A percentile compares a stretch with the other conserved stretches of the same genome.
phyloP scores from a whole-genome alignment of 1,284 basidiomycete genomes.

The Ustilago crameri region DNA sequence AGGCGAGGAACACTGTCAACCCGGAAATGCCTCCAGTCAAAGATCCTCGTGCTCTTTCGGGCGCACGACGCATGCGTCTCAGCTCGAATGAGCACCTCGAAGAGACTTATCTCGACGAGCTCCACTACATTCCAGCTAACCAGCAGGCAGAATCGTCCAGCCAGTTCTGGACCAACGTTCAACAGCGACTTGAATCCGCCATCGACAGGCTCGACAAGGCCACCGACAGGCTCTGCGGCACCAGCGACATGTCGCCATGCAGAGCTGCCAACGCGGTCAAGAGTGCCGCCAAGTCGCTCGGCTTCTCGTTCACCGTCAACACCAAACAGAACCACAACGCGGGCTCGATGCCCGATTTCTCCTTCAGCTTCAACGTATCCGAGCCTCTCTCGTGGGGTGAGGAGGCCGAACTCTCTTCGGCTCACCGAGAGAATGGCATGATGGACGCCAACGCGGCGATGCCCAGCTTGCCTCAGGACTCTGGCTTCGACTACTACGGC shows the following conservation, averaged over 20 bases:
- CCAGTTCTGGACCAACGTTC: conserved; percentile 47
- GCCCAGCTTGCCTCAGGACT: conserved; percentile 44
- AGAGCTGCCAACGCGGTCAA: conserved; percentile 35
- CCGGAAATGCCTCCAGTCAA: conserved; percentile 19
- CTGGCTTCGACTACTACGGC: conserved; percentile 53
- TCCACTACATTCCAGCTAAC: conserved; percentile 35
- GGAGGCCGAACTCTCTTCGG: conserved; percentile 37
- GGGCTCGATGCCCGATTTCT: conserved; percentile 22
- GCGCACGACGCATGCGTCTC: conserved; percentile 44
- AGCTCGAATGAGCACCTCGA: conserved; percentile 36
- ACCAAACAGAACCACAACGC: conserved; percentile 17
- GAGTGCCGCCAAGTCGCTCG: conserved; percentile 42
- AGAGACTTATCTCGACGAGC: conserved; percentile 49
- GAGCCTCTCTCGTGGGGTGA: conserved; percentile 45
- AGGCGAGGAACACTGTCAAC: conserved; percentile 27
- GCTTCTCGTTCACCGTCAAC: conserved; percentile 43
- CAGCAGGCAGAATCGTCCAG: conserved; percentile 16
- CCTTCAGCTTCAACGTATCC: conserved; percentile 49
- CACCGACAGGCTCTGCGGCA: conserved; percentile 32
- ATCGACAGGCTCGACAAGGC: conserved; percentile 38
- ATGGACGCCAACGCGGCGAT: conserved; percentile 20
- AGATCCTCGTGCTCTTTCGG: conserved; percentile 36
- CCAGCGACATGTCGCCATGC: conserved; percentile 23
- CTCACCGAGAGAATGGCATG: conserved; percentile 22
- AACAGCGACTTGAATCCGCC: conserved; percentile 41